Evolutionary conservation across 176 grass and related monocot genomes (phyloP).

Genomic region (Eleusine indica): DNA sequence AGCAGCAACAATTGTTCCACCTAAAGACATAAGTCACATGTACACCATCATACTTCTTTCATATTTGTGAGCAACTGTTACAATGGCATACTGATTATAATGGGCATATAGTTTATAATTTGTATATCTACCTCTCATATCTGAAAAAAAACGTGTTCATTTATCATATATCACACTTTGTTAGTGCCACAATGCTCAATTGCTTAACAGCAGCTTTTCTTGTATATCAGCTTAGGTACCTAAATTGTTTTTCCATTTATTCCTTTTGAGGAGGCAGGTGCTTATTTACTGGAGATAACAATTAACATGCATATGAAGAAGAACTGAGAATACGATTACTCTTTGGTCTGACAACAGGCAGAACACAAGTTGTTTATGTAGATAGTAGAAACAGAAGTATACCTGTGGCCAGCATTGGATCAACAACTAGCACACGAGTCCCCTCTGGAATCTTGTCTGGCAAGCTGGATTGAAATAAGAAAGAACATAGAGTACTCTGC

Average conservation of each 20-base stretch:
- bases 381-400: conserved; percentile 32
- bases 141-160: background rate
- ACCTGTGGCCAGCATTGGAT: conserved; percentile 98
- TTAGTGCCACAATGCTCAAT: conserved; percentile 6
- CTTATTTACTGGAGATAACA: conserved; percentile 23
- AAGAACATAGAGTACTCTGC: background rate
- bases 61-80: background rate
- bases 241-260: background rate
- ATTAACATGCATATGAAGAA: background rate
- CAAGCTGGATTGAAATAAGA: conserved; percentile 62
- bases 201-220: conserved; percentile 22
- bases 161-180: conserved; percentile 13
- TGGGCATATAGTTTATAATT: conserved; percentile 15
- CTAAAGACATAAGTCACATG: conserved; percentile 52
- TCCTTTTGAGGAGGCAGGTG: background rate
- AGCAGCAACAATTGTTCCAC: conserved; percentile 92
- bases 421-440: conserved; percentile 80
- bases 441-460: conserved; percentile 84
- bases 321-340: background rate
- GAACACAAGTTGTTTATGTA: conserved; percentile 23
- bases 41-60: conserved; percentile 9
- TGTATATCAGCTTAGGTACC: conserved; percentile 16
- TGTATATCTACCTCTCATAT: conserved; percentile 3
- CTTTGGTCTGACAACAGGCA: background rate
- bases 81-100: conserved; percentile 22